Evolutionary conservation across 2,329 filamentous ascomycete genomes (phyloP), one percentile per base, ranked within the genome.

Genomic region (Epichloe festucae): DNA sequence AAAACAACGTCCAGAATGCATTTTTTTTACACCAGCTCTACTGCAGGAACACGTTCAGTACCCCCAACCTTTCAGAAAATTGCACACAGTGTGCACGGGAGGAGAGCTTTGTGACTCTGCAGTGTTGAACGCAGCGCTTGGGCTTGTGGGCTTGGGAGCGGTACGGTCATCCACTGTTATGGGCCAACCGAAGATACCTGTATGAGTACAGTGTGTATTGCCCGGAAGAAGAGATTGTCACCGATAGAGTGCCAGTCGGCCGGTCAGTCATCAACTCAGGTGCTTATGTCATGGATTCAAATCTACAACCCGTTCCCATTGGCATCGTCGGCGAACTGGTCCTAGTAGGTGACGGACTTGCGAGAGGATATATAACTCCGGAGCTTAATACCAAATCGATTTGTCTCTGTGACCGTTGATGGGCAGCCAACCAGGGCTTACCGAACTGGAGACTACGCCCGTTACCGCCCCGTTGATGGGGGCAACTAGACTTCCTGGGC

Each of bases 141-240:
- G 38, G 2, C 38, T 54, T 0, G 46, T 54, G 10, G n/a, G n/a
- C n/a, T n/a, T n/a, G n/a, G n/a, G n/a, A 48, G 45, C 6, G 41
- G 52, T 15, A 49, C 46, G 3, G 35, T 58, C 8, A 42, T 54
- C 27, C 53, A 59, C 12, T 44, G 41, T 0, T 59, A 58, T 27
- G 57, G 58, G 2, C 57, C 58, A 1, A 60, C 58, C 1, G 58
- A 10, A 17, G 17, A 17, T 17, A 17, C 17, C 17, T 17, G 17
- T 17, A 17, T 17, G 17, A 17, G 17, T 17, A 17, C 17, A 17
- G 17, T 17, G n/a, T n/a, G 17, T 17, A 17, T 17, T 17, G 17
- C 17, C 17, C 17, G 17, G 17, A 17, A 17, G 17, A 17, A 17
- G 17, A 17, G 17, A 17, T 23, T 1, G 6, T 42, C 12, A 19